These are phyloP conservation scores for Crithidia acanthocephali DNA, from an alignment of 208 protist genomes.

Conservation along the genomic window DNA sequence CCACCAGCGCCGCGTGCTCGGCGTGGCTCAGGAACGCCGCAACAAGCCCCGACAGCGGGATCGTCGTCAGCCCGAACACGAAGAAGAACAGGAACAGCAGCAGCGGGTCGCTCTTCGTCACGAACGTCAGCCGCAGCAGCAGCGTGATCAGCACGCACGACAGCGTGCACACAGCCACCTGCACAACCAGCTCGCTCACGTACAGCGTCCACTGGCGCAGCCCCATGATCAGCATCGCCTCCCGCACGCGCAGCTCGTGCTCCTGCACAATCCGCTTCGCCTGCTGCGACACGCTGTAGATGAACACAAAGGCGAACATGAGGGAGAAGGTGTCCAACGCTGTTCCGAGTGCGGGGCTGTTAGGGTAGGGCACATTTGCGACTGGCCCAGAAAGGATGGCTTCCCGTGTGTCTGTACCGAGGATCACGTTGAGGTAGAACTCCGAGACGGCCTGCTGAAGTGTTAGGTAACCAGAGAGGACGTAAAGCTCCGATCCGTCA, in stretches of 20 bases:
- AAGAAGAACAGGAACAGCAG: slow-evolving; percentile 69
- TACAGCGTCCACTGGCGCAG: slow-evolving; percentile 54
- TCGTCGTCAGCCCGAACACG: slow-evolving; percentile 54
- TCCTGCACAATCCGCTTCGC: slow-evolving; percentile 64
- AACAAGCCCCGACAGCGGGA: slow-evolving; percentile 63
- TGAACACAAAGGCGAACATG: slow-evolving; percentile 59
- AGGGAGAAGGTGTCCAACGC: slow-evolving; percentile 32
- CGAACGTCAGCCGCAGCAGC: slow-evolving; percentile 47
- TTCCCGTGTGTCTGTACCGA: slow-evolving; percentile 21
- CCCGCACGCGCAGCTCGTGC: slow-evolving; percentile 75
- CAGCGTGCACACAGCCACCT: slow-evolving; percentile 20
- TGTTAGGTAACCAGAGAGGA: slow-evolving; percentile 64
- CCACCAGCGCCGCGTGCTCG: slow-evolving; percentile 9
- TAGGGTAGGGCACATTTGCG: slow-evolving; percentile 32
- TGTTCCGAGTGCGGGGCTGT: slow-evolving; percentile 25
- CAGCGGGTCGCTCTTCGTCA: slow-evolving; percentile 48
- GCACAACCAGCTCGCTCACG: slow-evolving; percentile 42
- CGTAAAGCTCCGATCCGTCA: slow-evolving; percentile 62
- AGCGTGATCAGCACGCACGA: slow-evolving; percentile 51
- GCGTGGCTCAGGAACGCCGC: slow-evolving; percentile 58
- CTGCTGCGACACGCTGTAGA: slow-evolving; percentile 67
- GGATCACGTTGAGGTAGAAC: slow-evolving; percentile 44
- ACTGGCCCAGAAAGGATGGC: slow-evolving; percentile 29
- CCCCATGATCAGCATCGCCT: slow-evolving; percentile 86
- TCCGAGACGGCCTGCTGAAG: slow-evolving; percentile 59